These are phyloP conservation scores for Setaria italica DNA, from an alignment of 202 grass and related monocot species.

Conservation along the genomic window DNA sequence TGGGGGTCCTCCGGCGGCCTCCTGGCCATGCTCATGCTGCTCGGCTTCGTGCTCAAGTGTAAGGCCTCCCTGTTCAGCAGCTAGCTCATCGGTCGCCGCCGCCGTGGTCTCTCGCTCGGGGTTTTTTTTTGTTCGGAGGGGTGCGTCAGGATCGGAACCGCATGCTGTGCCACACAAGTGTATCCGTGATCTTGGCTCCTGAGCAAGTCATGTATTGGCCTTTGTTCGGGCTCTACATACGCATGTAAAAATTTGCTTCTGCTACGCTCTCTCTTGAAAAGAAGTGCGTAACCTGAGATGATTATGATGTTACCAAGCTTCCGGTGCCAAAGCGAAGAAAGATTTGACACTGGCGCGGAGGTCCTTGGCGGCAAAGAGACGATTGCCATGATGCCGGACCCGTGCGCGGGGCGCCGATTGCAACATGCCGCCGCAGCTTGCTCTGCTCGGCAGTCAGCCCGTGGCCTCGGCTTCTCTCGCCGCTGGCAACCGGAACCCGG, in stretches of 20 bases:
- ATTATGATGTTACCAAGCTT: too few species aligned
- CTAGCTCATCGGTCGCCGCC: not conserved
- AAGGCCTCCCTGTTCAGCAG: slow-evolving; percentile 61
- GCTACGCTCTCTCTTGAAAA: not conserved
- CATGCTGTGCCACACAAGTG: not conserved
- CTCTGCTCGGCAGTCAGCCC: too few species aligned
- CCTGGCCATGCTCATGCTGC: slow-evolving; percentile 75
- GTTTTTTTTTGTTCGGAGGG: not conserved
- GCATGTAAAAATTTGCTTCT: slow-evolving; percentile 27
- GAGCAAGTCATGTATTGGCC: not conserved
- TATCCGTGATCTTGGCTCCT: not conserved
- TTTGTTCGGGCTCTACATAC: not conserved
- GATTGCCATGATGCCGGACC: too few species aligned
- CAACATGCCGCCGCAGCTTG: too few species aligned
- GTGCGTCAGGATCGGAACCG: not conserved
- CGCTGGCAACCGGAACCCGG: too few species aligned
- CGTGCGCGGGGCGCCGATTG: too few species aligned
- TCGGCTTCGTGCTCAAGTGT: slow-evolving; percentile 95
- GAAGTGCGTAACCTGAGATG: too few species aligned
- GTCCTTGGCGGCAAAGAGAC: too few species aligned
- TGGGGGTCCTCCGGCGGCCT: slow-evolving; percentile 90
- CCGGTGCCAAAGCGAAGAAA: too few species aligned
- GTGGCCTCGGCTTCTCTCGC: too few species aligned
- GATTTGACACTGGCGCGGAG: too few species aligned
- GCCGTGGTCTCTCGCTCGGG: not conserved